A percentile compares a stretch with the other conserved stretches of the same genome.
Evolutionary conservation across 805 yeast species (phyloP).

Genomic region (Metschnikowia cubensis): DNA sequence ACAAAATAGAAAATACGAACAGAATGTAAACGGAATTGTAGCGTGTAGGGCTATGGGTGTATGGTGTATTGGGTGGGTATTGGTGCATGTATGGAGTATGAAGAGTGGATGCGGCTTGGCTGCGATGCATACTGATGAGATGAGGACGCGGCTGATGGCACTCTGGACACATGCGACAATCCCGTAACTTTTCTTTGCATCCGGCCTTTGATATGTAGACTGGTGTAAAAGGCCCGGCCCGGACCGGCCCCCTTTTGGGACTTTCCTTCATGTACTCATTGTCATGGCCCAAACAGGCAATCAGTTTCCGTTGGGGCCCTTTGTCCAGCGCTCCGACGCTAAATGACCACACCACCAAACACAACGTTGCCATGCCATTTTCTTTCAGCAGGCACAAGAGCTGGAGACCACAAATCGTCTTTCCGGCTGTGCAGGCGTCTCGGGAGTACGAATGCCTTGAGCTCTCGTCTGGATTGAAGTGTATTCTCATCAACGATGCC

Average conservation of each 20-base stretch:
- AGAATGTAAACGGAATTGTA: too few species aligned
- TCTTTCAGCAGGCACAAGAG: background rate
- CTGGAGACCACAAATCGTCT: slow-evolving; percentile 4
- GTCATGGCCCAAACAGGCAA: slow-evolving; percentile 5
- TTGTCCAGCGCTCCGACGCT: background rate
- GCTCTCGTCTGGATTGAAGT: slow-evolving; percentile 66
- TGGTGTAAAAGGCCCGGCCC: background rate
- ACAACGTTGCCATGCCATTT: background rate
- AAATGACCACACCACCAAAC: background rate
- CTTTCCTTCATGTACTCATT: background rate
- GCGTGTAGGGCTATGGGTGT: too few species aligned
- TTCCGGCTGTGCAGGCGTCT: slow-evolving; percentile 38
- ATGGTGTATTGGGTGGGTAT: too few species aligned
- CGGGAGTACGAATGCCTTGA: slow-evolving; percentile 39
- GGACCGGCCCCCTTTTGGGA: background rate
- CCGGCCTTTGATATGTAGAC: too few species aligned
- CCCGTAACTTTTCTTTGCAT: too few species aligned
- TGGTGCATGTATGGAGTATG: too few species aligned
- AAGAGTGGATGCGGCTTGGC: too few species aligned
- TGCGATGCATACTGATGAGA: too few species aligned
- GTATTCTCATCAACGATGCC: slow-evolving; percentile 73
- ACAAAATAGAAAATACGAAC: too few species aligned
- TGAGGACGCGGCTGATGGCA: too few species aligned
- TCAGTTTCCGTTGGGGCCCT: background rate
- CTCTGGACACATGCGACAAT: too few species aligned